Evolutionary conservation across 106 monocot species (phyloP).

Genomic region (Dendrobium officinale): DNA sequence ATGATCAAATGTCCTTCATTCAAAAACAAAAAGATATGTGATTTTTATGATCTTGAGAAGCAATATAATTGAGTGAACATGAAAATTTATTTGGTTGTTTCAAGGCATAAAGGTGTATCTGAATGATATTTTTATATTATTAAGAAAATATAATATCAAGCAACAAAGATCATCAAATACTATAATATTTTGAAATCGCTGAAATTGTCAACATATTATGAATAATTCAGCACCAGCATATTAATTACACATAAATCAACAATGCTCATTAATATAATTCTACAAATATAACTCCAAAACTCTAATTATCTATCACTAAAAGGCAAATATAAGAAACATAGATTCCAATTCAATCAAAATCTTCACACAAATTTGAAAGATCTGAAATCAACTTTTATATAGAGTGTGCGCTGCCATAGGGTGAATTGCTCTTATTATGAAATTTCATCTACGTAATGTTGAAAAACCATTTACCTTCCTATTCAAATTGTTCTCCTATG

Average conservation of each 20-base stretch:
- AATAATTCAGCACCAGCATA: not conserved
- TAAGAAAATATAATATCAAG: too few species aligned
- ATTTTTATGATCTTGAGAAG: too few species aligned
- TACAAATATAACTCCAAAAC: not conserved
- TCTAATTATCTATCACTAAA: not conserved
- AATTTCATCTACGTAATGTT: constrained; percentile 55
- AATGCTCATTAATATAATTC: not conserved
- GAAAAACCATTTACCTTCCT: constrained; percentile 62
- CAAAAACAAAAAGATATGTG: too few species aligned
- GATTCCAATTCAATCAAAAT: not conserved
- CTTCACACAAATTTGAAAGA: not conserved
- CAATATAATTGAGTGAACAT: too few species aligned
- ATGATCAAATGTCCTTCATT: too few species aligned
- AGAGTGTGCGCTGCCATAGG: constrained; percentile 47
- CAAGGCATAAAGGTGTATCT: too few species aligned
- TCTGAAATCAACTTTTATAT: constrained; percentile 28
- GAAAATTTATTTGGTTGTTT: too few species aligned
- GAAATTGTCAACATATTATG: not conserved
- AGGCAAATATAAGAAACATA: not conserved
- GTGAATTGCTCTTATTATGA: constrained; percentile 39
- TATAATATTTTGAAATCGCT: not conserved
- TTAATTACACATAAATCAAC: not conserved
- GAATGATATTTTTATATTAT: too few species aligned
- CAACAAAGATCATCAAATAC: not conserved
- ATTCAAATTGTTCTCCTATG: constrained; percentile 18